Evolutionary conservation across 1,284 basidiomycete genomes (phyloP), one percentile per base, ranked within the genome.

Genomic region (Rugosomyces carneus): DNA sequence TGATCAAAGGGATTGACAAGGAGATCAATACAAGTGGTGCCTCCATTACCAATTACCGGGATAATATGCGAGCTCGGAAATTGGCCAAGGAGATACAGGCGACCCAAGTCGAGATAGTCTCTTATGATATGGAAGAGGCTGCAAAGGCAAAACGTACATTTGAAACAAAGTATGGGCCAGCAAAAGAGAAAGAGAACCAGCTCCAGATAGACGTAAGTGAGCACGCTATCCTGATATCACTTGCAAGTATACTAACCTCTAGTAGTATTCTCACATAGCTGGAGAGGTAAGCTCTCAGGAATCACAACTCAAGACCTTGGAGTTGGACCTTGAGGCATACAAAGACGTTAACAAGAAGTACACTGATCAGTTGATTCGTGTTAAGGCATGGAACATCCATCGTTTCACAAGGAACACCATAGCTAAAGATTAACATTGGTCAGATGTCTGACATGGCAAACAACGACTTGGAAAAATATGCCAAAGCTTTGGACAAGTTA

Each of bases 361-460:
- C 64, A 88, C 85, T 13, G 84, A 89, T 51, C 94, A 98, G 62
- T 73, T 98, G 41, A 83, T 99, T 59, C 91, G 88, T 69, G 93
- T 96, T 59, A 98, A 98, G 77, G 92, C 90, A 53, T 37, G 7
- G 13, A 26, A 24, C 20, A 21, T 4, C 15, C 31, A 34, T 16
- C n/a, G 8, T 13, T 15, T 15, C 6, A 4, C 15, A 15, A 3
- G 7, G 31, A 16, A 8, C 6, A 15, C 6, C 31, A 34, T 34
- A 11, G 31, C 31, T 15, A 15, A 34, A 6, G 15, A 9, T 11
- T 11, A 29, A 11, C n/a, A 16, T 5, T 1, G 29, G 26, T 51
- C 54, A 92, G 92, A 89, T 93, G 68, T 88, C 92, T 24, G 92
- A 95, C 63, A 89, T 94, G 80, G 92, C 93, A 1, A 95, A 93